Evolutionary conservation across 1,139 yeast genomes (phyloP), one percentile per base, ranked within the genome.

Genomic region (Suhomyces panamericanus): DNA sequence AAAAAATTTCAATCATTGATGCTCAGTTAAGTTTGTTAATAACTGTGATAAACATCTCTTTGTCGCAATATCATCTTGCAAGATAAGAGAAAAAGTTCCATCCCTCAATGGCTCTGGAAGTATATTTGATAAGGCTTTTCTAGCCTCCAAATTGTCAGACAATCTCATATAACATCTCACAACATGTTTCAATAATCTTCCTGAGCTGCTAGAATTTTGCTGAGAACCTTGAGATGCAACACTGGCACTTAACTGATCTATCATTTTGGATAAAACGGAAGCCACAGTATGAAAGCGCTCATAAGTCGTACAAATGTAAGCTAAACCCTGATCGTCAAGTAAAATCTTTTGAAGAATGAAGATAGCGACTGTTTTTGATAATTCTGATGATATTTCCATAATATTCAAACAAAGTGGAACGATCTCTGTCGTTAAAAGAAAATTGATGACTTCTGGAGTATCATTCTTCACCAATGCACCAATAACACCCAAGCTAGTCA

Each of bases 391-490:
- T 1, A 93, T 83, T 65, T 93, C 98, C 96, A 93, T 91, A 48
- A 93, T 93, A 56, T 95, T 85, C 48, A 93, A 73, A 64, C 99
- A 93, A 48, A 93, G 70, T 6, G 99, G 99, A 32, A 93, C 95
- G 54, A 93, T 93, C 62, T 93, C 99, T 0, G 99, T 91, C 11
- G 96, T 85, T 38, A 93, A 74, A 57, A 93, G 70, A 60, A 93
- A 93, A 51, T 87, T 86, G 50, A 93, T 91, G 41, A 93, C 99
- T 57, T 93, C 97, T 11, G 96, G 90, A 3, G 96, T 87, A 61
- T 93, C 99, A 63, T 91, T 91, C 59, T 93, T 93, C 26, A 93
- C 99, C 49, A 93, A 72, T 0, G 99, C 99, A 14, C 99, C 99
- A 63, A 93, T 88, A 5, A 93, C 98, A 31, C 99, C 99, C 49